Percentiles rank a stretch among this genome's conserved stretches.
phyloP scores from a whole-genome alignment of 2,329 filamentous ascomycete species.

The Aspergillus flavus region DNA sequence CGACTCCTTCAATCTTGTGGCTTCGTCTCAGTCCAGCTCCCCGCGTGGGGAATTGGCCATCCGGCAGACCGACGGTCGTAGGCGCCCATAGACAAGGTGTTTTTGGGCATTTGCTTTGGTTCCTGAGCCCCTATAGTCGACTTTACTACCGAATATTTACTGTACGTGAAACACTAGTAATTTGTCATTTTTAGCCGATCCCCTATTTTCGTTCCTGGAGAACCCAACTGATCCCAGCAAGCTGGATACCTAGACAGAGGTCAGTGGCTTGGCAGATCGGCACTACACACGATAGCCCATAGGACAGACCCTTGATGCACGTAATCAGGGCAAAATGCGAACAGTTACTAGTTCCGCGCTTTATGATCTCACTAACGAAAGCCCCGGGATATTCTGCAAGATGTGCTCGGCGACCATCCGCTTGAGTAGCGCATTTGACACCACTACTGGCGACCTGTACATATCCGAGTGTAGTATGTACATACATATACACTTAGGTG shows the following conservation, averaged over 20 bases:
- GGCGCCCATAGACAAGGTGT: not conserved
- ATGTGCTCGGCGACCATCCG: not conserved
- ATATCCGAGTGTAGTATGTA: not conserved
- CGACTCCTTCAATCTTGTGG: not conserved
- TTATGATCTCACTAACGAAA: not conserved
- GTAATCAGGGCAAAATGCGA: not conserved
- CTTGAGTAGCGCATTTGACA: not conserved
- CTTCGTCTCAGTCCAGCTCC: not conserved
- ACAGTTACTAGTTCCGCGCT: not conserved
- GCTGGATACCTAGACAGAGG: not conserved
- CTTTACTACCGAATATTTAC: not conserved
- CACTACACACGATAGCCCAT: not conserved
- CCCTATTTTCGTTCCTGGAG: conserved; percentile 5
- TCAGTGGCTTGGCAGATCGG: conserved; percentile 2
- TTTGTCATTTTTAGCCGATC: conserved; percentile 8
- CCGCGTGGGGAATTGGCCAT: not conserved
- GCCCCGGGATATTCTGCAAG: not conserved
- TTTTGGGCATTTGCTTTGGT: not conserved
- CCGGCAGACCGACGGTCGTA: not conserved
- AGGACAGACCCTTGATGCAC: conserved; percentile 2
- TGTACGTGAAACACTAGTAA: conserved; percentile 4
- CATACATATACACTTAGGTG: not conserved
- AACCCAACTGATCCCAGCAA: conserved; percentile 2
- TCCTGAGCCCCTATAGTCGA: not conserved
- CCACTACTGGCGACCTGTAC: not conserved